Percentiles rank a stretch among this genome's conserved stretches.
These are phyloP conservation scores for Elsinoe batatas DNA, from an alignment of 2,329 filamentous ascomycete genomes.

Conservation along the genomic window DNA sequence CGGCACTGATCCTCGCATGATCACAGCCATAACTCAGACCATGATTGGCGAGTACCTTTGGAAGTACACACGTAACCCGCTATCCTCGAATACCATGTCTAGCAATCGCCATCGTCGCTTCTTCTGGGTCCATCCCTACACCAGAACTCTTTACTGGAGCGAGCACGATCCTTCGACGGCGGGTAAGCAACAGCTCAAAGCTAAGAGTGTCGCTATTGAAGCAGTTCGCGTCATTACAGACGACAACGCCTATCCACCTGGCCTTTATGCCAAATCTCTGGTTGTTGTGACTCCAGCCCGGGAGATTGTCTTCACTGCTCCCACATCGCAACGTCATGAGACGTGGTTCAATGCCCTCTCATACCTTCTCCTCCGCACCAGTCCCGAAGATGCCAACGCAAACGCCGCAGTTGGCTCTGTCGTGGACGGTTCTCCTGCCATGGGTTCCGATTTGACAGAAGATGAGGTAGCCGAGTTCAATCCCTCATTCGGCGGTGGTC, in stretches of 20 bases:
- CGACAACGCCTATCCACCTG: conserved; percentile 90
- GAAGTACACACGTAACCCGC: conserved; percentile 96
- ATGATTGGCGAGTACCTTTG: conserved; percentile 99
- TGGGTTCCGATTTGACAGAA: conserved; percentile 46
- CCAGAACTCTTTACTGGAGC: conserved; percentile 92
- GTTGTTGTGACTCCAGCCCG: conserved; percentile 82
- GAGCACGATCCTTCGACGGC: conserved; percentile 73
- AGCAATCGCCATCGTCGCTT: conserved; percentile 85
- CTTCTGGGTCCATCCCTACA: conserved; percentile 99
- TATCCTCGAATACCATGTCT: conserved; percentile 70
- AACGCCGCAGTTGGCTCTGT: conserved; percentile 24
- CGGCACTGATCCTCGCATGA: conserved; percentile 86
- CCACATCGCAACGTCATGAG: conserved; percentile 88
- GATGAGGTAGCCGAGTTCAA: conserved; percentile 71
- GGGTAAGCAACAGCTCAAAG: conserved; percentile 64
- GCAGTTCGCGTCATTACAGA: conserved; percentile 85
- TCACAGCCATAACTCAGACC: conserved; percentile 96
- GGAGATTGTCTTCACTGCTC: conserved; percentile 85
- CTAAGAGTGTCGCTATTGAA: conserved; percentile 90
- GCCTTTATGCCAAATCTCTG: conserved; percentile 87
- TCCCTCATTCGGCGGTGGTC: conserved; percentile 41
- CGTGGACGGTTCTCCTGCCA: conserved; percentile 34
- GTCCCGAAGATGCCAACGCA: conserved; percentile 34
- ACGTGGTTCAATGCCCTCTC: conserved; percentile 98
- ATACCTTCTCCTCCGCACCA: conserved; percentile 74